These are phyloP conservation scores for Podospora sp. DNA, from an alignment of 495 filamentous ascomycete species.

Conservation along the genomic window DNA sequence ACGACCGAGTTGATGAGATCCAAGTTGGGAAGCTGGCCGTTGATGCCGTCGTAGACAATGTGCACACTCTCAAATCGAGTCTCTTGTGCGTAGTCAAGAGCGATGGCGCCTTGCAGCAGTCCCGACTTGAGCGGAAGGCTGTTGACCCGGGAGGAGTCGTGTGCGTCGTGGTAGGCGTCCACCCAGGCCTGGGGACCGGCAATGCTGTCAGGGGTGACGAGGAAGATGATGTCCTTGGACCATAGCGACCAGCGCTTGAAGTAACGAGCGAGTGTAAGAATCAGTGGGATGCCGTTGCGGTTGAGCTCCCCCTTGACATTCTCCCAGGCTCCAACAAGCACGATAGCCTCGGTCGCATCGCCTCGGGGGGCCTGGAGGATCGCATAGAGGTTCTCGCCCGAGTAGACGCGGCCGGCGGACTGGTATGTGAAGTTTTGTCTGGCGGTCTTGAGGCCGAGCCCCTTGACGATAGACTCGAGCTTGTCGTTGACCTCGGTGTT, in stretches of 20 bases:
- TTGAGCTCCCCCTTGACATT: slow-evolving; percentile 82
- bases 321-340: slow-evolving; percentile 84
- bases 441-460: slow-evolving; percentile 79
- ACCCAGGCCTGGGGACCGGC: slow-evolving; percentile 96
- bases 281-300: slow-evolving; percentile 80
- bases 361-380: slow-evolving; percentile 93
- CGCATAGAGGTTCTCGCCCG: slow-evolving; percentile 91
- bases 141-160: slow-evolving; percentile 65
- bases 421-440: slow-evolving; percentile 76
- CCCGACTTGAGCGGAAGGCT: slow-evolving; percentile 90
- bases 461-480: slow-evolving; percentile 72
- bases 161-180: slow-evolving; percentile 92
- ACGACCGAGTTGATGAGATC: slow-evolving; percentile 96
- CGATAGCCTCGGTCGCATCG: slow-evolving; percentile 97
- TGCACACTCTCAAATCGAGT: slow-evolving; percentile 82
- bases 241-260: slow-evolving; percentile 97
- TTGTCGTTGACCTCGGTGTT: slow-evolving; percentile 65
- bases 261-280: slow-evolving; percentile 85
- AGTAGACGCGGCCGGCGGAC: slow-evolving; percentile 72
- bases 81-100: slow-evolving; percentile 88
- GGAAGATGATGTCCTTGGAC: slow-evolving; percentile 97
- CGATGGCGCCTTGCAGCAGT: slow-evolving; percentile 87
- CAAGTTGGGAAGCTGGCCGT: slow-evolving; percentile 92
- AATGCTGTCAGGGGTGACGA: slow-evolving; percentile 85
- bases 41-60: slow-evolving; percentile 93